These are phyloP conservation scores for Tricholoma flavovirens DNA, from an alignment of 768 basidiomycete species.

Conservation along the genomic window DNA sequence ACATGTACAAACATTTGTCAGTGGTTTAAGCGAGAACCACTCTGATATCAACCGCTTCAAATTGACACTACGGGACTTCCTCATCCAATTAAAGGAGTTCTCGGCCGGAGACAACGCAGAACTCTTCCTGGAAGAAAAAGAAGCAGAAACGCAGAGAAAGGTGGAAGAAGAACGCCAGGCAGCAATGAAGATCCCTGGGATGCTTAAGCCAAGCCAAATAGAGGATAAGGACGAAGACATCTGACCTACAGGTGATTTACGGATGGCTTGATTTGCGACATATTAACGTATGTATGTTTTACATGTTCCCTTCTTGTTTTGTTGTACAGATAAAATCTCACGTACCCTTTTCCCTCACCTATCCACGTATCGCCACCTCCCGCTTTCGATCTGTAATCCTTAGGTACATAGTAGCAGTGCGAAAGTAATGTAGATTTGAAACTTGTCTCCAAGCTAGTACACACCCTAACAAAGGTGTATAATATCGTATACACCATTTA, in stretches of 20 bases:
- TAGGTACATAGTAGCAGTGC: conserved; percentile 37
- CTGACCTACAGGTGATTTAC: conserved; percentile 26
- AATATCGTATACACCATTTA: too few relatives aligned
- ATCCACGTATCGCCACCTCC: conserved; percentile 25
- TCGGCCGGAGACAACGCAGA: conserved; percentile 86
- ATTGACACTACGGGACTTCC: conserved; percentile 90
- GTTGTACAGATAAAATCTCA: neutral
- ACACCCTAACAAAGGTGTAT: too few relatives aligned
- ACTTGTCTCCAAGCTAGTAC: too few relatives aligned
- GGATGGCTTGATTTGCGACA: conserved; percentile 1
- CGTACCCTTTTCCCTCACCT: conserved; percentile 8
- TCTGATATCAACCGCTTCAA: conserved; percentile 89
- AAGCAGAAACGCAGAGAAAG: conserved; percentile 73
- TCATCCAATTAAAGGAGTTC: conserved; percentile 97
- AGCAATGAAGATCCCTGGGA: conserved; percentile 90
- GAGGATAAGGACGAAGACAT: conserved; percentile 88
- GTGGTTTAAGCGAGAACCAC: conserved; percentile 62
- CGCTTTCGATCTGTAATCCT: conserved; percentile 24
- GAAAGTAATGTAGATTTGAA: conserved; percentile 35
- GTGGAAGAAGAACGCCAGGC: conserved; percentile 80
- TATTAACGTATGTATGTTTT: conserved; percentile 4
- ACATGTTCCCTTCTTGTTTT: neutral
- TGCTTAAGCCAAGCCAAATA: conserved; percentile 92
- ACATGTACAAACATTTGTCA: conserved; percentile 67
- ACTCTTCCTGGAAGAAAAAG: conserved; percentile 90